These are phyloP conservation scores for Primulina huaijiensis DNA, from an alignment of 257 asterid genomes.

Conservation along the genomic window DNA sequence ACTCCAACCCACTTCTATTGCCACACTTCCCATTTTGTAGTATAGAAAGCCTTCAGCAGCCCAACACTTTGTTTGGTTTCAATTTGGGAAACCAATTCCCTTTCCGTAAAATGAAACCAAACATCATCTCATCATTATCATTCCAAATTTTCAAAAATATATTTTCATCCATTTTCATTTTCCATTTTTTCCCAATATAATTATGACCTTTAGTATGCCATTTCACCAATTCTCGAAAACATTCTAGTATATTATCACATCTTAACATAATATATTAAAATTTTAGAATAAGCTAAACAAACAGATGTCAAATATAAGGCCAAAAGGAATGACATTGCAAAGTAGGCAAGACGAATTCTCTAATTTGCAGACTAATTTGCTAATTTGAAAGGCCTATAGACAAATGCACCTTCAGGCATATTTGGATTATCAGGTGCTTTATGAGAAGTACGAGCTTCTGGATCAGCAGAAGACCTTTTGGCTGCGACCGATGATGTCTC, in stretches of 20 bases:
- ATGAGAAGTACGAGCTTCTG: slow-evolving; percentile 30
- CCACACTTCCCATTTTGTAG: not conserved
- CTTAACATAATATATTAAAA: too few relatives aligned
- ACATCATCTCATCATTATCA: not conserved
- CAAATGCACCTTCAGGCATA: slow-evolving; percentile 36
- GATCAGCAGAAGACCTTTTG: slow-evolving; percentile 25
- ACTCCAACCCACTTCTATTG: not conserved
- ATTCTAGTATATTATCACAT: too few relatives aligned
- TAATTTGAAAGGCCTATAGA: slow-evolving; percentile 11
- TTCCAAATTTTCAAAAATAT: not conserved
- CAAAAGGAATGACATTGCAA: not conserved
- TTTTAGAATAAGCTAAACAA: not conserved
- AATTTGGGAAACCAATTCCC: not conserved
- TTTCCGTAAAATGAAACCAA: not conserved
- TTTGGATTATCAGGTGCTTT: slow-evolving; percentile 31
- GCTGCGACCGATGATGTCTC: slow-evolving; percentile 35
- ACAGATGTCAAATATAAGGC: not conserved
- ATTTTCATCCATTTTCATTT: not conserved
- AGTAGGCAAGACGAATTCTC: not conserved
- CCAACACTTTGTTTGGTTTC: not conserved
- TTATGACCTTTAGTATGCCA: not conserved
- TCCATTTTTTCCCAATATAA: not conserved
- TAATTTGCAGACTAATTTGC: not conserved
- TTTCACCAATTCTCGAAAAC: not conserved
- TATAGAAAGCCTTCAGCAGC: not conserved